Evolutionary conservation across 2,329 filamentous ascomycete genomes (phyloP), one percentile per base, ranked within the genome.

Genomic region (Fusarium verrucosum): DNA sequence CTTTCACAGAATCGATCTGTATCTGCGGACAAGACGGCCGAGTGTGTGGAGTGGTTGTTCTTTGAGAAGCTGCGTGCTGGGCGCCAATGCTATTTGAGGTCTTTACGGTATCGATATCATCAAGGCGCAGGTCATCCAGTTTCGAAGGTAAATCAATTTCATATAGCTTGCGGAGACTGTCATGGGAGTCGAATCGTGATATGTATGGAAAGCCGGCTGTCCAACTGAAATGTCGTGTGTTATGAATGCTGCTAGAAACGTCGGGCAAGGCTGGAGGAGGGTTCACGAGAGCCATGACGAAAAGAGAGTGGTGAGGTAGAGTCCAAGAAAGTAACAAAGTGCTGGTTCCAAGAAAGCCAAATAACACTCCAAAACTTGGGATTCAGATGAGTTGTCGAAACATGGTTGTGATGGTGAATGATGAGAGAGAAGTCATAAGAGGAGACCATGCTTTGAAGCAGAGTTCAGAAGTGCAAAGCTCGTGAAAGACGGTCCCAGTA

Each of bases 321-420:
- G 47, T 58, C 65, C 69, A 75, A 77, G 72, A 75, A 76, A 71
- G 58, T 66, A 58, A 73, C 69, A 66, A 65, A 71, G 70, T 69
- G 68, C 62, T 58, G 73, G 74, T 75, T 77, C 78, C 80, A 81
- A 82, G 78, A 78, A 74, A 76, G 75, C 76, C 77, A 80, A 77
- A 77, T 70, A 75, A 66, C 68, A 70, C 74, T 70, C 73, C 70
- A 67, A 68, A 61, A 74, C 57, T 59, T 57, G 58, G 61, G 55
- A 50, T 52, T 45, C 50, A 58, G 53, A 45, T 32, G 52, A 67
- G 51, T 64, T 70, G 70, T 77, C 78, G 78, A 78, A 76, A 73
- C 78, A 81, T 81, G 71, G 55, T 49, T 55, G 52, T 41, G 43
- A 47, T 51, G 60, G 75, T 79, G 72, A 65, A 74, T 71, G 72